phyloP scores from a whole-genome alignment of 768 basidiomycete species.

The Paxillus involutus region DNA sequence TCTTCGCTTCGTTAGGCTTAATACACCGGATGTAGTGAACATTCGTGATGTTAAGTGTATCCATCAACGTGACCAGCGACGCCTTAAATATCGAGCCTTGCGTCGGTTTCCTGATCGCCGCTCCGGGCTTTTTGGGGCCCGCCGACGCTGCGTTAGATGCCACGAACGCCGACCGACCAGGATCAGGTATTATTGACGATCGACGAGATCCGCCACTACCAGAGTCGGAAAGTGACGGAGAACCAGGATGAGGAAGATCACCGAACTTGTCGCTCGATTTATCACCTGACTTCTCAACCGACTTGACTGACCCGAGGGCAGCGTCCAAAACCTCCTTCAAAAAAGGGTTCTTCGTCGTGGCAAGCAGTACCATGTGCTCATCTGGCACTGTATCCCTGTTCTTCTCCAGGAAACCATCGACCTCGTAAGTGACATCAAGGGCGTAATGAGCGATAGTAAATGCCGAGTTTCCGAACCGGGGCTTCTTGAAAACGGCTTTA shows the following conservation, averaged over 20 bases:
- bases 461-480: slow-evolving; percentile 95
- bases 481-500: slow-evolving; percentile 94
- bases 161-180: slow-evolving; percentile 74
- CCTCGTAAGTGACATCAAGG: slow-evolving; percentile 96
- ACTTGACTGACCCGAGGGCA: slow-evolving; percentile 73
- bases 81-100: slow-evolving; percentile 98
- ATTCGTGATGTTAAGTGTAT: slow-evolving; percentile 94
- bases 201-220: slow-evolving; percentile 77
- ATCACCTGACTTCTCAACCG: slow-evolving; percentile 44
- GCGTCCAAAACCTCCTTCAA: slow-evolving; percentile 93
- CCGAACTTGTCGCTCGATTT: slow-evolving; percentile 51
- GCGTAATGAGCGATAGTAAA: slow-evolving; percentile 99
- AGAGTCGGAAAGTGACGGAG: slow-evolving; percentile 78
- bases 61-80: slow-evolving; percentile 92
- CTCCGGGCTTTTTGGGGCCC: slow-evolving; percentile 62
- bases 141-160: slow-evolving; percentile 40
- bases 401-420: slow-evolving; percentile 98
- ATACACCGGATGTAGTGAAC: slow-evolving; percentile 99
- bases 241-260: slow-evolving; percentile 60
- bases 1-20: slow-evolving; percentile 97
- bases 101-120: slow-evolving; percentile 85
- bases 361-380: slow-evolving; percentile 90
- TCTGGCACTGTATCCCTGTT: slow-evolving; percentile 99
- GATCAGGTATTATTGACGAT: slow-evolving; percentile 85
- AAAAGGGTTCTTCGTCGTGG: slow-evolving; percentile 87